Base-by-base conservation (phyloP, 1,139 yeast genomes). In the Candida glucosophila region DNA sequence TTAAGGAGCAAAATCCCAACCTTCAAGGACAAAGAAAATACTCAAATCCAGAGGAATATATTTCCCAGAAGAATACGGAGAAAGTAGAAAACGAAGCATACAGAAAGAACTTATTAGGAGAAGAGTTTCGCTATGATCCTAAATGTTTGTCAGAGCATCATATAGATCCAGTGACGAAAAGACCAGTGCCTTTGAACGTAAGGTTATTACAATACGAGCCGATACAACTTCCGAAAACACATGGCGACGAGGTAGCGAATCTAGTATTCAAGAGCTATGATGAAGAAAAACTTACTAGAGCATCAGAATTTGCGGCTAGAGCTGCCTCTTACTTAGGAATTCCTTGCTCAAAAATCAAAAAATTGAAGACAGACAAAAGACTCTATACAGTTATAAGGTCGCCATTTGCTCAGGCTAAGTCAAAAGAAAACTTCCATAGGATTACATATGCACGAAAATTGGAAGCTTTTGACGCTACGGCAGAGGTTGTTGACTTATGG, bases 371-470 rank as follows among this genome's bases (percentile, higher is more conserved):
- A 24, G 92, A 88, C 54, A 61, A 60, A 41, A 45, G 67, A 37
- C 73, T 86, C 40, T 90, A 95, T 82, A 90, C 98, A 0, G 95
- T 90, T 29, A 85, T 81, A 42, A 73, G 80, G 49, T 78, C 95
- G 4, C 97, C 97, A 2, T 90, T 90, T 51, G 95, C 83, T 17
- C 93, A 83, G 48, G 94, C 97, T 28, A 88, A 88, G 51, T 71
- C 93, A 6, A 90, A 90, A 58, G 95, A 90, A 58, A 90, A 90
- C 61, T 90, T 83, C 59, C 83, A 83, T 58, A 76, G 97, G 58
- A 69, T 73, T 28, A 90, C 97, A 1, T 83, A 73, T 50, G 74
- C 79, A 44, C 73, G 93, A 34, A 55, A 72, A 36, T 61, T 90
- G 37, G 66, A 67, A 35, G 82, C 86, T 12, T 86, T 72, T 64